A percentile compares a stretch with the other conserved stretches of the same genome.
Conservation (phyloP, 2,329 filamentous ascomycete genomes). For the Acrocalymma vagum region DNA sequence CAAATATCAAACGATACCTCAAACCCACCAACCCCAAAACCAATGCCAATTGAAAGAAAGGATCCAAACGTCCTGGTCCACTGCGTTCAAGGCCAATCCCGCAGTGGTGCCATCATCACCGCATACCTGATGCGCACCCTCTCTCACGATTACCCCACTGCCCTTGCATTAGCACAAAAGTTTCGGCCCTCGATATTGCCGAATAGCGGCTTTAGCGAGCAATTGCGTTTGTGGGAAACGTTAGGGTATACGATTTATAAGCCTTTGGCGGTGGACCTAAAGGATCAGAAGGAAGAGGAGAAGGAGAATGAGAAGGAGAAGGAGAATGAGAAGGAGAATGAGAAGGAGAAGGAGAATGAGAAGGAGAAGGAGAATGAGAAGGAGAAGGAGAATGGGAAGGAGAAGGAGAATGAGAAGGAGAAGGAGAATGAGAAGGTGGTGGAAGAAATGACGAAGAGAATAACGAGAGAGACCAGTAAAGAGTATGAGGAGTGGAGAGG, state of each 20-base stretch:
- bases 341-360: no score
- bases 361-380: no score
- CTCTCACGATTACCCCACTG: constrained; percentile 8
- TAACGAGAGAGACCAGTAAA: no score
- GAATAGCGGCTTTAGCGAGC: constrained; percentile 23
- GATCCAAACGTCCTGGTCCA: constrained; percentile 19
- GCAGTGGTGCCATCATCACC: constrained; percentile 16
- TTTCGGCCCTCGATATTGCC: constrained; percentile 7
- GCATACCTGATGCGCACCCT: constrained; percentile 21
- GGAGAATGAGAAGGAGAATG: no score
- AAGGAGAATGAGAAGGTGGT: no score
- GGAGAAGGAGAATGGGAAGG: no score
- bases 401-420: no score
- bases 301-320: no score
- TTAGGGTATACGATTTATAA: constrained; percentile 12
- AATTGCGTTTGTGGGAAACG: constrained; percentile 17
- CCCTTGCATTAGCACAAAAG: constrained; percentile 11
- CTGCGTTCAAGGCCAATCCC: constrained; percentile 21
- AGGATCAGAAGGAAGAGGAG: no score
- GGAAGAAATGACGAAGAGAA: no score
- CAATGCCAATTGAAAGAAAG: background rate
- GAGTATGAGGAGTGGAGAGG: no score
- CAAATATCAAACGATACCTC: background rate
- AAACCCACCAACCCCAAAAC: background rate
- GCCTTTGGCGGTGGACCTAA: no score